Evolutionary conservation across 2,329 filamentous ascomycete genomes (phyloP), one percentile per base, ranked within the genome.

Genomic region (Coniosporium tulheliwenetii): DNA sequence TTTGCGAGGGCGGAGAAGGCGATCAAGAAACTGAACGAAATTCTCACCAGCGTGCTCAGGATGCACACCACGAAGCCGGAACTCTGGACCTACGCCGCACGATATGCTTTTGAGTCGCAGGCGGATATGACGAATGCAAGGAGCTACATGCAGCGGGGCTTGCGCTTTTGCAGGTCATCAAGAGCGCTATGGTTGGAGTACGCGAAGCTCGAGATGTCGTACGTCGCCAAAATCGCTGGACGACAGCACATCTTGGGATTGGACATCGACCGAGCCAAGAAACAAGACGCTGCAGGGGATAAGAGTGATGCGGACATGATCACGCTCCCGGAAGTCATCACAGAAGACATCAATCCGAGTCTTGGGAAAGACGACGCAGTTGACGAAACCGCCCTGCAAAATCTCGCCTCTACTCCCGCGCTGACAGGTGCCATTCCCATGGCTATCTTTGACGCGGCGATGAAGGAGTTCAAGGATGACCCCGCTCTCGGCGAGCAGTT

Each of bases 361-460:
- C 62, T 63, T 35, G 41, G 65, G 47, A 63, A 70, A 54, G 56
- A 70, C 58, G 71, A 60, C 41, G 54, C 61, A 42, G 62, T 70
- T 41, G 64, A 76, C 51, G 48, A 66, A 46, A 59, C 65, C 49
- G 67, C 69, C 41, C 64, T 93, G 47, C 69, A 81, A 52, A 77
- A 75, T 45, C 62, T 82, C 12, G 71, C 73, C 32, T 66, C 70
- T 43, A 89, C 86, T 38, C 86, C 89, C 3, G 85, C 85, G 8
- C 70, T 95, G 47, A 84, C 82, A 44, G 91, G 91, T n/a, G 91
- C 85, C 12, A 94, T 98, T 49, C 87, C 91, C 2, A 73, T 86
- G 42, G 86, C 89, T 33, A 84, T 98, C 38, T 95, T 94, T 54
- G 85, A 94, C 52, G 77, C 85, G 15, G 80, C 86, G 5, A 77